Conservation (phyloP, 1,284 basidiomycete species). For the Tetrapyrgos nigripes region DNA sequence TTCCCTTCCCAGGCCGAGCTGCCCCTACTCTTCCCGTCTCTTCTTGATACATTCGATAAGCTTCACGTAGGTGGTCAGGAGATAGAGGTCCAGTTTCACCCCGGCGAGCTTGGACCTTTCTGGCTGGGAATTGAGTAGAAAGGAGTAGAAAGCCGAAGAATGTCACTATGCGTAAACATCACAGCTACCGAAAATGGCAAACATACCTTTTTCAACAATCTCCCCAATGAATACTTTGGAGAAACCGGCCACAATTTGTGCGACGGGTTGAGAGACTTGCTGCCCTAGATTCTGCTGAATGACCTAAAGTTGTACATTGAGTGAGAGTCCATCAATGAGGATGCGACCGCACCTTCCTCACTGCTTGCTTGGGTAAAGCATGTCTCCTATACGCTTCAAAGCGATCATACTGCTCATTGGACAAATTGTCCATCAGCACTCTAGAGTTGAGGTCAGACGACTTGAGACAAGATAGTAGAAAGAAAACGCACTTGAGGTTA, state of each 20-base stretch:
- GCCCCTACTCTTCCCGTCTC: conserved; percentile 83
- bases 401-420: conserved; percentile 83
- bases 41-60: conserved; percentile 82
- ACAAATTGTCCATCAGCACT: conserved; percentile 88
- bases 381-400: conserved; percentile 89
- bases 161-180: not conserved
- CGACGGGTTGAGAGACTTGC: conserved; percentile 85
- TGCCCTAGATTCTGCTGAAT: conserved; percentile 86
- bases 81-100: conserved; percentile 81
- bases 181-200: not conserved
- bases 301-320: conserved; percentile 55
- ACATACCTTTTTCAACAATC: conserved; percentile 84
- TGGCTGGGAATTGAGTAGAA: conserved; percentile 53
- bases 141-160: not conserved
- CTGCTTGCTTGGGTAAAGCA: conserved; percentile 82
- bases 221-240: conserved; percentile 93
- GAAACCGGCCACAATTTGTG: conserved; percentile 89
- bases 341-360: conserved; percentile 66
- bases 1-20: conserved; percentile 69
- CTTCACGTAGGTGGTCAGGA: conserved; percentile 88
- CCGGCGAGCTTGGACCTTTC: conserved; percentile 74
- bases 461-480: not conserved
- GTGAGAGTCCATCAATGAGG: not conserved
- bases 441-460: conserved; percentile 42
- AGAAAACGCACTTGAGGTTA: conserved; percentile 69